A percentile compares a stretch with the other conserved stretches of the same genome.
Evolutionary conservation across 768 basidiomycete genomes (phyloP).

Genomic region (Kwoniella bestiolae): DNA sequence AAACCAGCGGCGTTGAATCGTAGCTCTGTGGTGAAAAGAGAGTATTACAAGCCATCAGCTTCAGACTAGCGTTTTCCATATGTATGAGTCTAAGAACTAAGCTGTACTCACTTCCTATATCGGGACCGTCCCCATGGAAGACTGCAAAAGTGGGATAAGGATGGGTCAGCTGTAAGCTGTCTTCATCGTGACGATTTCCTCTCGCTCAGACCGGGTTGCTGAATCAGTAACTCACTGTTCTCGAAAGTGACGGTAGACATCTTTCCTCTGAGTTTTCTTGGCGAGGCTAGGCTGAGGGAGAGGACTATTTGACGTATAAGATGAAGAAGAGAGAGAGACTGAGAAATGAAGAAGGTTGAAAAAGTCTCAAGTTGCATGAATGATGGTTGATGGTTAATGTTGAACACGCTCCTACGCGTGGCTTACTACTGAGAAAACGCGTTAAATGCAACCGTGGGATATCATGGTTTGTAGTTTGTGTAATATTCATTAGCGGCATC

Average conservation of each 20-base stretch:
- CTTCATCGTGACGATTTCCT: not conserved
- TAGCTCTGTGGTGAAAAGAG: constrained; percentile 57
- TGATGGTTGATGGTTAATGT: too few relatives aligned
- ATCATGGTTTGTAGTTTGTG: too few relatives aligned
- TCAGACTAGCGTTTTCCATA: too few relatives aligned
- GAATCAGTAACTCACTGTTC: constrained; percentile 23
- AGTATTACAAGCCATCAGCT: not conserved
- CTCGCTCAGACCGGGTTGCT: not conserved
- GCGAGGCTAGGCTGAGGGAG: not conserved
- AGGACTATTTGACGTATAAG: not conserved
- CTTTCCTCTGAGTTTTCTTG: not conserved
- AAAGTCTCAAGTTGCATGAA: too few relatives aligned
- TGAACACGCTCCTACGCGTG: too few relatives aligned
- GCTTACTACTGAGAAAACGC: too few relatives aligned
- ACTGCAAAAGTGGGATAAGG: constrained; percentile 59
- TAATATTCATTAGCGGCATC: too few relatives aligned
- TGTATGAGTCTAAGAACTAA: too few relatives aligned
- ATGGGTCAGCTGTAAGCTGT: not conserved
- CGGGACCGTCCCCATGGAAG: constrained; percentile 72
- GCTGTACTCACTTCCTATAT: constrained; percentile 72
- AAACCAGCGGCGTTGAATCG: constrained; percentile 87
- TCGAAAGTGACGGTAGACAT: constrained; percentile 30
- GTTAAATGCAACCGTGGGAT: too few relatives aligned
- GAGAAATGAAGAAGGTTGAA: not conserved
- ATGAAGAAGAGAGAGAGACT: not conserved